Percentiles rank a stretch among this genome's conserved stretches.
Conservation (phyloP, 768 basidiomycete genomes). For the Neoboletus magnificus region DNA sequence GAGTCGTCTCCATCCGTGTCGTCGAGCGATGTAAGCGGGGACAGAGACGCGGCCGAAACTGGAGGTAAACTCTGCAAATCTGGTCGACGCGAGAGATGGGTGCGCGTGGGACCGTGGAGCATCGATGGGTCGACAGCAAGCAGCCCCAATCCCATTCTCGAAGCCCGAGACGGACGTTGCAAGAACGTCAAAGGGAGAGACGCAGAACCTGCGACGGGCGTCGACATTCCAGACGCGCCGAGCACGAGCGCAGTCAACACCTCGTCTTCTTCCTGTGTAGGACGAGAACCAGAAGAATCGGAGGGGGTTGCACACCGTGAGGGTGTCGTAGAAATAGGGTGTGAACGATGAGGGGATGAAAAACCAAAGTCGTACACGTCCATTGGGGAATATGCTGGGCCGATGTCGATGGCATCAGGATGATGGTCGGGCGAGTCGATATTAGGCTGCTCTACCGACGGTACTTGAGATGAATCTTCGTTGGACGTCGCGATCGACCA, state of each 20-base stretch:
- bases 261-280: conserved; percentile 21
- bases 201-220: background rate
- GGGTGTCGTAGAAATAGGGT: background rate
- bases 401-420: background rate
- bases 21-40: conserved; percentile 15
- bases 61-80: background rate
- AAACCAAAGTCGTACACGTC: background rate
- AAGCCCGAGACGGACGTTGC: background rate
- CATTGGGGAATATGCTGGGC: background rate
- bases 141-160: background rate
- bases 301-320: conserved; percentile 12
- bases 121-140: conserved; percentile 12
- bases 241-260: conserved; percentile 19
- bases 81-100: background rate
- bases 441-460: background rate
- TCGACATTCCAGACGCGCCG: conserved; percentile 10
- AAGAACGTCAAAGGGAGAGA: conserved; percentile 2
- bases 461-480: background rate
- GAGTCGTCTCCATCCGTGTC: background rate
- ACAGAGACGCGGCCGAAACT: background rate
- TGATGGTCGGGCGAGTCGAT: background rate
- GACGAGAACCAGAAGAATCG: background rate
- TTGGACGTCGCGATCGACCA: background rate
- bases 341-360: background rate
- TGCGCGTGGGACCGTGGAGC: background rate